Evolutionary conservation across 2,329 filamentous ascomycete species (phyloP).

Genomic region (Xylariales sp.): DNA sequence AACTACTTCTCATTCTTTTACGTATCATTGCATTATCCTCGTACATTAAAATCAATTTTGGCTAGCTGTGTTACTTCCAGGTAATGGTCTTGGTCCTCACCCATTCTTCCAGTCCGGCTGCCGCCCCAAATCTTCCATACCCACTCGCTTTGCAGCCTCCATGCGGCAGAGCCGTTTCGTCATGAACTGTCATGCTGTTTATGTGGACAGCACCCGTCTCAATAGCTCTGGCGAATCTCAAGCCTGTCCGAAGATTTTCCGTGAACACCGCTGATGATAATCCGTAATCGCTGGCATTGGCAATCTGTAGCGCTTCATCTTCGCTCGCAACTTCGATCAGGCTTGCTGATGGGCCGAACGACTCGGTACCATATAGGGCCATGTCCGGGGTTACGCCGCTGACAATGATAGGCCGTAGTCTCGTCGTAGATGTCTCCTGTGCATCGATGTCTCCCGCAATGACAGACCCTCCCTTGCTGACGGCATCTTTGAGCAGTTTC

Average conservation of each 20-base stretch:
- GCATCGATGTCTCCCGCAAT: conserved; percentile 43
- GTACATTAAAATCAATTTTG: too few relatives aligned
- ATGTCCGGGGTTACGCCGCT: conserved; percentile 58
- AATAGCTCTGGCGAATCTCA: conserved; percentile 47
- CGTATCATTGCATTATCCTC: too few relatives aligned
- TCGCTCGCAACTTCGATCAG: conserved; percentile 54
- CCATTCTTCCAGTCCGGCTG: conserved; percentile 24
- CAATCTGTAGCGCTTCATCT: conserved; percentile 60
- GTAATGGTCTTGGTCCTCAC: conserved; percentile 26
- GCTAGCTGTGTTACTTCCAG: too few relatives aligned
- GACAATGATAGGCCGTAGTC: conserved; percentile 56
- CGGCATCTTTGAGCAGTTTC: conserved; percentile 47
- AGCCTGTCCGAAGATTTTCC: conserved; percentile 47
- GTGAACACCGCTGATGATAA: conserved; percentile 63
- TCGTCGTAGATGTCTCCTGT: conserved; percentile 29
- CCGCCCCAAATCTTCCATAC: conserved; percentile 35
- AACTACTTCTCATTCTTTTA: too few relatives aligned
- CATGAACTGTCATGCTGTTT: conserved; percentile 38
- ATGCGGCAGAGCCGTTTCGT: conserved; percentile 36
- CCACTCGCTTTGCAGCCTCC: conserved; percentile 36
- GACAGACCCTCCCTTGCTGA: conserved; percentile 53
- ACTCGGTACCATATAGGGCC: conserved; percentile 62
- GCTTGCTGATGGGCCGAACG: conserved; percentile 62
- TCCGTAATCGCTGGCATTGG: conserved; percentile 68
- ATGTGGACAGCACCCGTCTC: conserved; percentile 49